Conservation (phyloP, 768 basidiomycete genomes). For the Russula brevipes region DNA sequence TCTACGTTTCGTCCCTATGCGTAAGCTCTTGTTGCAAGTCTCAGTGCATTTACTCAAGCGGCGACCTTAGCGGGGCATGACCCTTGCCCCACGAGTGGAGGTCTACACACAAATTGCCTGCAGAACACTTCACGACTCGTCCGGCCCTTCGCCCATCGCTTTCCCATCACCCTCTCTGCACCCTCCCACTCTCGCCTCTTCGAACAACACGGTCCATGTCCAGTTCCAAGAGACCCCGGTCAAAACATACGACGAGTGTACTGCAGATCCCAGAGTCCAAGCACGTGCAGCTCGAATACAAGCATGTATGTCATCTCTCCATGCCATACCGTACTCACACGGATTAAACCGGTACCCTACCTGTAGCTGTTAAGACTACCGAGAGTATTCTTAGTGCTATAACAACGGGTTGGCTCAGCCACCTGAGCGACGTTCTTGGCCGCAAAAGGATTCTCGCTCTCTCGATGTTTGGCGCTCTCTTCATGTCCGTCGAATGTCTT, state of each 20-base stretch:
- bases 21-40: slow-evolving; percentile 4
- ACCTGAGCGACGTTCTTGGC: slow-evolving; percentile 22
- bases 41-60: neutral
- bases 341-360: neutral
- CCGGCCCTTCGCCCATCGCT: neutral
- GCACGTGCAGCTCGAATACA: slow-evolving; percentile 27
- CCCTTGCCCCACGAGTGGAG: slow-evolving; percentile 25
- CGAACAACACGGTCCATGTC: slow-evolving; percentile 2
- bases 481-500: slow-evolving; percentile 19
- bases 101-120: slow-evolving; percentile 26
- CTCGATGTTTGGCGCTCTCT: slow-evolving; percentile 26
- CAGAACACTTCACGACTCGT: slow-evolving; percentile 14
- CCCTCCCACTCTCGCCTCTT: neutral
- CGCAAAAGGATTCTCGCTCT: slow-evolving; percentile 24
- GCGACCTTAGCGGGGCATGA: slow-evolving; percentile 21
- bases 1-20: slow-evolving; percentile 23
- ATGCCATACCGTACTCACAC: neutral
- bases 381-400: slow-evolving; percentile 26
- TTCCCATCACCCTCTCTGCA: neutral
- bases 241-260: slow-evolving; percentile 18
- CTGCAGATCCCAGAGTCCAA: slow-evolving; percentile 23
- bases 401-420: slow-evolving; percentile 26
- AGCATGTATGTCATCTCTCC: slow-evolving; percentile 20
- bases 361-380: slow-evolving; percentile 25
- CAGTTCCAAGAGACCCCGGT: slow-evolving; percentile 7